A percentile compares a stretch with the other conserved stretches of the same genome.
These are phyloP conservation scores for Aurifilum marmelostoma DNA, from an alignment of 2,329 filamentous ascomycete species.

Conservation along the genomic window DNA sequence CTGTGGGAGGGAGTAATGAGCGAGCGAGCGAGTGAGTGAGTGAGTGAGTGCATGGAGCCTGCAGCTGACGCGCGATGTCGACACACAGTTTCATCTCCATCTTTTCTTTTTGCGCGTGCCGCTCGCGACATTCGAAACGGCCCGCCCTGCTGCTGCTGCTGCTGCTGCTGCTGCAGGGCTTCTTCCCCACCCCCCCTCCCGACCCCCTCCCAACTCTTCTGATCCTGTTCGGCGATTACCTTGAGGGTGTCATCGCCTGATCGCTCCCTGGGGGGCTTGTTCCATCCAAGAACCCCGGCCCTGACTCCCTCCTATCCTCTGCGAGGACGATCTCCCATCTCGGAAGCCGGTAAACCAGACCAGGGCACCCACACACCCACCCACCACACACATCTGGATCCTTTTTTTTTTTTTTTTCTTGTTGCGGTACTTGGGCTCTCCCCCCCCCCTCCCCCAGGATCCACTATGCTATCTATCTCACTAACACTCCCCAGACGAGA, in stretches of 20 bases:
- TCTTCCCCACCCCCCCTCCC: no score
- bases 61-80: constrained; percentile 26
- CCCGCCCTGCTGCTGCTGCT: not conserved
- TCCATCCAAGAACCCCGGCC: not conserved
- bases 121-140: constrained; percentile 6
- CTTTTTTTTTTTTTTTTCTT: no score
- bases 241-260: constrained; percentile 5
- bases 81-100: constrained; percentile 11
- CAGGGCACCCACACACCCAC: not conserved
- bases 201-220: no score
- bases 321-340: constrained; percentile 19
- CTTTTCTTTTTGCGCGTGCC: constrained; percentile 19
- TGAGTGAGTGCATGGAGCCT: not conserved
- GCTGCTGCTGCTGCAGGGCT: no score
- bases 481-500: not conserved
- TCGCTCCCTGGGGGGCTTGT: constrained; percentile 1
- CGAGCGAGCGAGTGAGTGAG: no score
- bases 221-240: constrained; percentile 2
- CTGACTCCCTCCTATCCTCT: not conserved
- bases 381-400: not conserved
- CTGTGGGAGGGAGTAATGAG: no score
- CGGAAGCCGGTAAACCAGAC: constrained; percentile 19
- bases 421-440: constrained; percentile 20
- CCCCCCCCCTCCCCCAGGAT: not conserved
- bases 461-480: not conserved